Percentiles rank a stretch among this genome's conserved stretches.
phyloP scores from a whole-genome alignment of 176 grass and related monocot species.

The Triticum dicoccoides region DNA sequence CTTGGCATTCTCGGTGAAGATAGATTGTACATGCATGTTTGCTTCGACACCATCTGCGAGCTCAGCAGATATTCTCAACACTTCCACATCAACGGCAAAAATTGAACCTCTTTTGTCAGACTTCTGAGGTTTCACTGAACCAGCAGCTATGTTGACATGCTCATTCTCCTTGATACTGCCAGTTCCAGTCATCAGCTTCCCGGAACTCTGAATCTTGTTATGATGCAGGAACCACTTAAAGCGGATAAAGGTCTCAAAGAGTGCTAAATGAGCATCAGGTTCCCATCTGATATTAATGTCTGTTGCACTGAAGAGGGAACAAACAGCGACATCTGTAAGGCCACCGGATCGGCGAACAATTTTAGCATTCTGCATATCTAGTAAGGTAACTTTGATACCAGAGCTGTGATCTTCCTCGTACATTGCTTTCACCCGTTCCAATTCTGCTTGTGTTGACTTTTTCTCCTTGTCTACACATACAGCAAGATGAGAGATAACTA shows the following conservation, averaged over 20 bases:
- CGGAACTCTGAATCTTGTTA: conserved; percentile 53
- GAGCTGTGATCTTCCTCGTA: conserved; percentile 60
- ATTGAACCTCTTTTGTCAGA: conserved; percentile 61
- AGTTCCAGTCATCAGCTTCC: conserved; percentile 38
- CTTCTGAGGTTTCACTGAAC: conserved; percentile 50
- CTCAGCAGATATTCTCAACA: conserved; percentile 79
- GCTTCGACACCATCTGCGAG: conserved; percentile 93
- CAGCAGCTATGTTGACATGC: conserved; percentile 26
- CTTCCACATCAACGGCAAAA: conserved; percentile 90
- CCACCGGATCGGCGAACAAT: conserved; percentile 74
- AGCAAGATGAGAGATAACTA: conserved; percentile 75
- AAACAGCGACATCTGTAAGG: conserved; percentile 63
- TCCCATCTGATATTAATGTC: conserved; percentile 97
- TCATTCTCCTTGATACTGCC: conserved; percentile 39
- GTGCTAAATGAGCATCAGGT: conserved; percentile 78
- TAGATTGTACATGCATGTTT: conserved; percentile 86
- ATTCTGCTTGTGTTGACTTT: conserved; percentile 62
- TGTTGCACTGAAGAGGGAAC: conserved; percentile 79
- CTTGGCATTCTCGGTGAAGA: conserved; percentile 96
- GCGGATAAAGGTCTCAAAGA: conserved; percentile 68
- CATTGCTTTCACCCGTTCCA: conserved; percentile 86
- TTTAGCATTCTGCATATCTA: conserved; percentile 98
- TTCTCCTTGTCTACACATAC: conserved; percentile 84
- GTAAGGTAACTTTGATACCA: conserved; percentile 72
- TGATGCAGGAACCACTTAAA: conserved; percentile 65